Evolutionary conservation across 2,329 filamentous ascomycete species (phyloP).

Genomic region (Didymella exigua): DNA sequence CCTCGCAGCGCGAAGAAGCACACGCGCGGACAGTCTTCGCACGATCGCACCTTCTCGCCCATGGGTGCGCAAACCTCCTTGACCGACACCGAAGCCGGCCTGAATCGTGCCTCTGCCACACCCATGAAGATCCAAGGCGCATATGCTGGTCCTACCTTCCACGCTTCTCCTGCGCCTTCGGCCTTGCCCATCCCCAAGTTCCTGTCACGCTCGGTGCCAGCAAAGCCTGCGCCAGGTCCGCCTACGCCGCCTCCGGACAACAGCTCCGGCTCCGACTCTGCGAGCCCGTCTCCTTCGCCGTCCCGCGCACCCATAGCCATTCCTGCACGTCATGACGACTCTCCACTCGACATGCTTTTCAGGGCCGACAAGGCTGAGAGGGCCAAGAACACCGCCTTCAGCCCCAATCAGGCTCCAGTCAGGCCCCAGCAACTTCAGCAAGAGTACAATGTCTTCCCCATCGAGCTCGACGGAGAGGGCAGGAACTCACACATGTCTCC

Average conservation of each 20-base stretch:
- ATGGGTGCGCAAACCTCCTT: constrained; percentile 25
- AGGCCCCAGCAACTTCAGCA: constrained; percentile 48
- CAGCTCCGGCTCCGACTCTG: constrained; percentile 49
- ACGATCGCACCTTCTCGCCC: constrained; percentile 36
- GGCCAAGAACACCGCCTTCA: constrained; percentile 62
- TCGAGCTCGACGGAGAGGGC: constrained; percentile 64
- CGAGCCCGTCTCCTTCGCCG: constrained; percentile 55
- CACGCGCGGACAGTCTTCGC: constrained; percentile 35
- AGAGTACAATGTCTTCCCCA: constrained; percentile 64
- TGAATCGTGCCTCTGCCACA: constrained; percentile 32
- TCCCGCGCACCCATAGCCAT: constrained; percentile 54
- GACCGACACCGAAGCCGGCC: constrained; percentile 36
- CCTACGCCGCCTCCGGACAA: constrained; percentile 59
- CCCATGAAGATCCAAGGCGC: constrained; percentile 54
- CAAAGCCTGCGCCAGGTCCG: constrained; percentile 48
- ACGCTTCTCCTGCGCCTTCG: constrained; percentile 90
- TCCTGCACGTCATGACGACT: constrained; percentile 63
- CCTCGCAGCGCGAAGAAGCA: constrained; percentile 41
- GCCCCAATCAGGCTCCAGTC: constrained; percentile 26
- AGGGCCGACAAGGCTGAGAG: constrained; percentile 82
- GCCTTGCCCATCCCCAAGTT: constrained; percentile 91
- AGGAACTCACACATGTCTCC: constrained; percentile 28
- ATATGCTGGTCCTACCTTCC: constrained; percentile 93
- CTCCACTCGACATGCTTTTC: constrained; percentile 89
- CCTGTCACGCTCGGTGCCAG: constrained; percentile 74